Conservation (phyloP, 306 rosid species). For the Dalbergia oliveri region DNA sequence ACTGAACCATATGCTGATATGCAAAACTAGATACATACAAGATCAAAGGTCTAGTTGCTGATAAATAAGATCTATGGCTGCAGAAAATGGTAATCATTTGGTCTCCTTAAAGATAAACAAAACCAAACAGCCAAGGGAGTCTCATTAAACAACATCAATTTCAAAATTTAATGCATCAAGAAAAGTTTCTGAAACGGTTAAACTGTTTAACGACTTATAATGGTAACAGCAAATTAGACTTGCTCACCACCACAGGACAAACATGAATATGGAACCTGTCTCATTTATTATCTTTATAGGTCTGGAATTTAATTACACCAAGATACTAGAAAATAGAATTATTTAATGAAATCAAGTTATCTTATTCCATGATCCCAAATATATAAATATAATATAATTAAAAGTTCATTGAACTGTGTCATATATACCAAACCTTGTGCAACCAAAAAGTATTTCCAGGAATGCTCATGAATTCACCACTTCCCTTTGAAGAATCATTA, state of each 20-base stretch:
- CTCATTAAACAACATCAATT: not conserved
- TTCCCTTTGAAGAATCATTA: not conserved
- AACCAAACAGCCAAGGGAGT: constrained; percentile 19
- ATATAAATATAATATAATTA: no score
- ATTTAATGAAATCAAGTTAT: not conserved
- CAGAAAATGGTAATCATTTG: not conserved
- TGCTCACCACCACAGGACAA: not conserved
- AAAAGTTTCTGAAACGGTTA: not conserved
- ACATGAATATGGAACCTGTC: not conserved
- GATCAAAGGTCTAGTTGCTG: not conserved
- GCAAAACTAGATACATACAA: not conserved
- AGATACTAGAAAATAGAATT: not conserved
- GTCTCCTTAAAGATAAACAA: constrained; percentile 4
- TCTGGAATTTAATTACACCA: not conserved
- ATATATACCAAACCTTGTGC: not conserved
- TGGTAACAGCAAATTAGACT: constrained; percentile 1
- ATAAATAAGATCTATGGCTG: not conserved
- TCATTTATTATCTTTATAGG: not conserved
- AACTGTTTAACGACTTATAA: not conserved
- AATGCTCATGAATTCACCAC: not conserved
- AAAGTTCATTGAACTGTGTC: not conserved
- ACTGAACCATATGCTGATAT: constrained; percentile 12
- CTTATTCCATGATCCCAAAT: not conserved
- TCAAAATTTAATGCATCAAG: not conserved
- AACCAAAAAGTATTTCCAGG: not conserved